Percentiles rank a stretch among this genome's conserved stretches.
Conservation (phyloP, 805 yeast species). For the Suhomyces sp. region DNA sequence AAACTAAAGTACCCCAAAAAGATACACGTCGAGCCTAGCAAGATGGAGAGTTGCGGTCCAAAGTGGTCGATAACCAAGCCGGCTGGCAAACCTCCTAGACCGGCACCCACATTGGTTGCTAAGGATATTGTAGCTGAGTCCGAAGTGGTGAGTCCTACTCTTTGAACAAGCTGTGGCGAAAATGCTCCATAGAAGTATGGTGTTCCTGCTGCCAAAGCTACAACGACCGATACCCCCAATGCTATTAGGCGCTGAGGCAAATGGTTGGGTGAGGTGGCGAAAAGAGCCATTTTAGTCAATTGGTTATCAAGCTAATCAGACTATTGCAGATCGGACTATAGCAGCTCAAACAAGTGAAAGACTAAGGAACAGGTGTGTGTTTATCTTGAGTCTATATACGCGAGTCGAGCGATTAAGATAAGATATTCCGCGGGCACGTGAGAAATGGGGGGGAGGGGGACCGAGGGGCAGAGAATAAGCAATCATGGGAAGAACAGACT, state of each 20-base stretch:
- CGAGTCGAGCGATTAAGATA: not conserved
- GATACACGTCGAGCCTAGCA: slow-evolving; percentile 54
- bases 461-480: too few species aligned
- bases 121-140: slow-evolving; percentile 65
- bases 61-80: slow-evolving; percentile 62
- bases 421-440: not conserved
- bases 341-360: not conserved
- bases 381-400: not conserved
- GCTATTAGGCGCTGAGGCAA: slow-evolving; percentile 21
- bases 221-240: slow-evolving; percentile 37
- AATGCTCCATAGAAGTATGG: slow-evolving; percentile 74
- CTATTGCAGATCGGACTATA: not conserved
- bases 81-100: slow-evolving; percentile 68
- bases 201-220: slow-evolving; percentile 69
- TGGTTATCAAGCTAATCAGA: not conserved
- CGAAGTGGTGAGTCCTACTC: slow-evolving; percentile 54
- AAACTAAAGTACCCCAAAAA: slow-evolving; percentile 54
- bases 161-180: slow-evolving; percentile 64
- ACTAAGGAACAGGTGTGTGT: not conserved
- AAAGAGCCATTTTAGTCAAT: not conserved
- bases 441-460: not conserved
- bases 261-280: slow-evolving; percentile 5
- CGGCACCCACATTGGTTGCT: slow-evolving; percentile 60
- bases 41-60: slow-evolving; percentile 54
- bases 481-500: too few species aligned